Evolutionary conservation across 345 rosid species (phyloP).

Genomic region (Tarenaya hassleriana): DNA sequence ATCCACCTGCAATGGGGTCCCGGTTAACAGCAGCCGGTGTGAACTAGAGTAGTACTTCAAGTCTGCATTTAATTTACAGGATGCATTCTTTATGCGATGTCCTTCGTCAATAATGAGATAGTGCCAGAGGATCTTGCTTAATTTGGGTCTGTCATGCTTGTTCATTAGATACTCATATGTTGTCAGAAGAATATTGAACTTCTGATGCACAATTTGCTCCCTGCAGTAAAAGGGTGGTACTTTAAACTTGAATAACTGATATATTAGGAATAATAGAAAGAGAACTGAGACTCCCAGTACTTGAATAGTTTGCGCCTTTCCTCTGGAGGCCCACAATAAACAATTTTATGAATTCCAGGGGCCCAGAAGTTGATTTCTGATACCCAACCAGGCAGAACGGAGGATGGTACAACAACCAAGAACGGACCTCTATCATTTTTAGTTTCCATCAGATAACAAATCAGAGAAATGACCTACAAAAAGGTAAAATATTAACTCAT

Average conservation of each 20-base stretch:
- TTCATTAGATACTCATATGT: constrained; percentile 94
- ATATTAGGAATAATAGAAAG: constrained; percentile 4
- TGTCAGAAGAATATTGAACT: constrained; percentile 84
- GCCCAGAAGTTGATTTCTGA: constrained; percentile 85
- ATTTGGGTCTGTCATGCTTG: constrained; percentile 92
- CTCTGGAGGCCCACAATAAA: constrained; percentile 84
- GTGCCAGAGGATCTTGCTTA: constrained; percentile 85
- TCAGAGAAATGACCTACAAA: constrained; percentile 65
- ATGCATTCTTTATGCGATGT: constrained; percentile 93
- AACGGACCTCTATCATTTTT: constrained; percentile 92
- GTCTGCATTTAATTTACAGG: constrained; percentile 94
- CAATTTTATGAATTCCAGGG: constrained; percentile 61
- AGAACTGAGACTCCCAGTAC: constrained; percentile 34
- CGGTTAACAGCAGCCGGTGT: constrained; percentile 81
- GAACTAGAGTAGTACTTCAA: constrained; percentile 80
- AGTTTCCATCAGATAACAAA: constrained; percentile 85
- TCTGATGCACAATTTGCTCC: constrained; percentile 81
- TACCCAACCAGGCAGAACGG: constrained; percentile 89
- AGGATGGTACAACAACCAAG: constrained; percentile 88
- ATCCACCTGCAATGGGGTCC: constrained; percentile 81
- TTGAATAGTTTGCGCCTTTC: constrained; percentile 84
- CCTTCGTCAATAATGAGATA: constrained; percentile 95
- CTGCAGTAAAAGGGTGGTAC: constrained; percentile 39
- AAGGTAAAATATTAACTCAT: not conserved
- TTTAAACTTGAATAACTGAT: constrained; percentile 17